Conservation (phyloP, 1,139 yeast species). For the Casaregolazyma lundiana region DNA sequence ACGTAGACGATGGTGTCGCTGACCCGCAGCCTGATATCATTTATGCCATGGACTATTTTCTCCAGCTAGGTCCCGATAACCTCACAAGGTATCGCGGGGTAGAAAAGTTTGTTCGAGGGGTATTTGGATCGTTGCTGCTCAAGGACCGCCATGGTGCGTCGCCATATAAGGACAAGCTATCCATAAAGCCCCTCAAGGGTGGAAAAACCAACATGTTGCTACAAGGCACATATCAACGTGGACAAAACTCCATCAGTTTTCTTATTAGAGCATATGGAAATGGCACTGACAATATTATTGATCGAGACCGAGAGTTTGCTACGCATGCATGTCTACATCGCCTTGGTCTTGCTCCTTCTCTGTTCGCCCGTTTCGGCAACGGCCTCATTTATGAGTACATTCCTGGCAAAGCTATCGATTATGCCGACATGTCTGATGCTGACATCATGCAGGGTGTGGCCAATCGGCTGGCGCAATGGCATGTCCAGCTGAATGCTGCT, state of each 20-base stretch:
- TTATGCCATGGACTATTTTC: conserved; percentile 19
- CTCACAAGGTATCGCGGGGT: conserved; percentile 15
- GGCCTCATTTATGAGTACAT: conserved; percentile 71
- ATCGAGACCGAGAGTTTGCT: conserved; percentile 70
- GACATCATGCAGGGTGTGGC: conserved; percentile 56
- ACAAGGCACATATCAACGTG: conserved; percentile 37
- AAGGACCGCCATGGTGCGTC: background rate
- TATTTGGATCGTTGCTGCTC: conserved; percentile 11
- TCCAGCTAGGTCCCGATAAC: conserved; percentile 10
- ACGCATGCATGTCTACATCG: conserved; percentile 63
- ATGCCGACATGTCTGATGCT: conserved; percentile 48
- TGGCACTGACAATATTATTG: conserved; percentile 69
- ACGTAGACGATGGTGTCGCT: background rate
- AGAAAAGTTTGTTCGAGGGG: conserved; percentile 17
- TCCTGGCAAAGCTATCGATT: conserved; percentile 60
- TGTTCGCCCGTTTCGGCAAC: conserved; percentile 64
- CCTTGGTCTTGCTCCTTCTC: conserved; percentile 61
- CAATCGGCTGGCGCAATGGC: conserved; percentile 70
- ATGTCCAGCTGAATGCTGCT: conserved; percentile 41
- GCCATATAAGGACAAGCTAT: background rate
- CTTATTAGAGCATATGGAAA: conserved; percentile 72
- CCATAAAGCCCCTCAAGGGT: conserved; percentile 47
- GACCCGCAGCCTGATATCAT: conserved; percentile 6
- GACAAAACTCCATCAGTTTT: conserved; percentile 33
- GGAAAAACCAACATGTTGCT: conserved; percentile 77